phyloP scores from a whole-genome alignment of 1,284 basidiomycete genomes.

The Apiotrichum mycotoxinovorans region DNA sequence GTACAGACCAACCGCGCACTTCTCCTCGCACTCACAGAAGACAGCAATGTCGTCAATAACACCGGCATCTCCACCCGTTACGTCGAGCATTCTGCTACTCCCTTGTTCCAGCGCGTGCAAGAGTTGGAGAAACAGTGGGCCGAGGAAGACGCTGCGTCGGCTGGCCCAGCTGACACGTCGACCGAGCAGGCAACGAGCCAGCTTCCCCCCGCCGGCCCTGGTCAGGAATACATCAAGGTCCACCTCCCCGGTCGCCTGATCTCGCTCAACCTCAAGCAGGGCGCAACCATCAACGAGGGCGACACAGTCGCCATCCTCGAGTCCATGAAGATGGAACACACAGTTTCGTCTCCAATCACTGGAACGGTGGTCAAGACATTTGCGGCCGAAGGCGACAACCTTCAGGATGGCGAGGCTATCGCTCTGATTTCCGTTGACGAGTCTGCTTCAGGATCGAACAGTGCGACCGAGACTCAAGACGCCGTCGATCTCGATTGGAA shows the following conservation, averaged over 20 bases:
- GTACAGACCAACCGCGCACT: slow-evolving; percentile 18
- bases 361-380: slow-evolving; percentile 12
- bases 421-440: slow-evolving; percentile 9
- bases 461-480: background rate
- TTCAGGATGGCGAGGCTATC: slow-evolving; percentile 17
- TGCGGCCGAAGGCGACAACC: slow-evolving; percentile 12
- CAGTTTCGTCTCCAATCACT: slow-evolving; percentile 7
- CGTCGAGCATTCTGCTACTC: slow-evolving; percentile 11
- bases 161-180: background rate
- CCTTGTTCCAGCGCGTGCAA: slow-evolving; percentile 5
- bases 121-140: slow-evolving; percentile 15
- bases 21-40: slow-evolving; percentile 16
- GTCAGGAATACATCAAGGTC: slow-evolving; percentile 15
- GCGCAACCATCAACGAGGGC: slow-evolving; percentile 8
- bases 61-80: slow-evolving; percentile 13
- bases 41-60: slow-evolving; percentile 11
- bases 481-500: slow-evolving; percentile 17
- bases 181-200: background rate
- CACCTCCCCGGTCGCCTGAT: slow-evolving; percentile 21
- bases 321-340: slow-evolving; percentile 26
- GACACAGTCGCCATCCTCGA: slow-evolving; percentile 17
- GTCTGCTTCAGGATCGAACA: background rate
- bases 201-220: slow-evolving; percentile 15
- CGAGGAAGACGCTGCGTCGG: background rate
- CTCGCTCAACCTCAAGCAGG: slow-evolving; percentile 8